These are phyloP conservation scores for Candida labiduridarum DNA, from an alignment of 1,139 yeast species.

Conservation along the genomic window DNA sequence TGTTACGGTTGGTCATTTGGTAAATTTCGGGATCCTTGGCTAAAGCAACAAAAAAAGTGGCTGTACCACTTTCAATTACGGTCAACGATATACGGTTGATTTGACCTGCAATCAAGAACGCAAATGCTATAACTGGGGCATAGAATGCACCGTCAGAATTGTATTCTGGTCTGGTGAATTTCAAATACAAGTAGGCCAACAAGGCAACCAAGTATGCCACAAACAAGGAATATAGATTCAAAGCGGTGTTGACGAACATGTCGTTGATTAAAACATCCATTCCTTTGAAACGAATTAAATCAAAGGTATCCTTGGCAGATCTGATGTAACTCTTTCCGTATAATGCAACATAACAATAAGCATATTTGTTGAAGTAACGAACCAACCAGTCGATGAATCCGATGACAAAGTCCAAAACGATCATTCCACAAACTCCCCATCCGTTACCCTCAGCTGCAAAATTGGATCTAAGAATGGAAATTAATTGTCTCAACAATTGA, in stretches of 20 bases:
- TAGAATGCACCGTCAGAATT: constrained; percentile 67
- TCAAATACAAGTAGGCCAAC: constrained; percentile 69
- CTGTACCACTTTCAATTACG: constrained; percentile 77
- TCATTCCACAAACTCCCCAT: constrained; percentile 56
- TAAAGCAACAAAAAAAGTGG: constrained; percentile 84
- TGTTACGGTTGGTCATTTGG: constrained; percentile 73
- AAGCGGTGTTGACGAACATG: constrained; percentile 74
- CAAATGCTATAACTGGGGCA: constrained; percentile 77
- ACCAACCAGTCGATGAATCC: constrained; percentile 77
- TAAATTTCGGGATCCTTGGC: constrained; percentile 88
- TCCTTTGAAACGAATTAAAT: constrained; percentile 76
- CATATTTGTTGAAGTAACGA: constrained; percentile 86
- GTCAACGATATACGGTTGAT: constrained; percentile 72
- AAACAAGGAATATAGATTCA: constrained; percentile 70
- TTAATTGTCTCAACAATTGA: constrained; percentile 60
- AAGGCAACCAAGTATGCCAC: constrained; percentile 72
- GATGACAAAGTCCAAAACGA: constrained; percentile 61
- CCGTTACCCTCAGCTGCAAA: constrained; percentile 58
- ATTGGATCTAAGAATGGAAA: constrained; percentile 50
- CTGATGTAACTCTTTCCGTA: constrained; percentile 79
- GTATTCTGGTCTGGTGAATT: constrained; percentile 72
- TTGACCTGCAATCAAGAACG: constrained; percentile 77
- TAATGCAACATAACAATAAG: constrained; percentile 83
- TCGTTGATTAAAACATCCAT: constrained; percentile 87
- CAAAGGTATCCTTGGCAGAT: constrained; percentile 84